Evolutionary conservation across 495 filamentous ascomycete species (phyloP).

Genomic region (Penicillium flavigenum): DNA sequence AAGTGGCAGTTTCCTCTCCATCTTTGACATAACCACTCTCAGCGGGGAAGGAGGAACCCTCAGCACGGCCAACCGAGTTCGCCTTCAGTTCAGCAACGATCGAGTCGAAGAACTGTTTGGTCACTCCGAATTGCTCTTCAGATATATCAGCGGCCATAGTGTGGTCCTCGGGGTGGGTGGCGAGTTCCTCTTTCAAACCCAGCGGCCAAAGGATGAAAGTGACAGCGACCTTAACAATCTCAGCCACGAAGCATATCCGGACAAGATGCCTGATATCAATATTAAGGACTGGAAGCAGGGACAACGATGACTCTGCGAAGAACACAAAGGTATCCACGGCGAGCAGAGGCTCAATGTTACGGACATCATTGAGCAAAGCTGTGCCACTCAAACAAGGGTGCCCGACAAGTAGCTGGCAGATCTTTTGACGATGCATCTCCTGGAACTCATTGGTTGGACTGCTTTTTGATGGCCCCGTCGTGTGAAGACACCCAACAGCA

Average conservation of each 20-base stretch:
- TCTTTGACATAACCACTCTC: constrained; percentile 47
- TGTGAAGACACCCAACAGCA: constrained; percentile 67
- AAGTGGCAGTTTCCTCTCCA: constrained; percentile 42
- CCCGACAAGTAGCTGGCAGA: constrained; percentile 71
- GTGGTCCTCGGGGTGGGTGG: constrained; percentile 34
- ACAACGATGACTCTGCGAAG: constrained; percentile 69
- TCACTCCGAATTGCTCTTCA: constrained; percentile 31
- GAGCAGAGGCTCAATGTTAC: constrained; percentile 65
- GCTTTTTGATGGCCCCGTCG: constrained; percentile 52
- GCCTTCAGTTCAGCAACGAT: constrained; percentile 44
- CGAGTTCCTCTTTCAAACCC: constrained; percentile 43
- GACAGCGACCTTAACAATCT: constrained; percentile 74
- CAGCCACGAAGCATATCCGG: constrained; percentile 86
- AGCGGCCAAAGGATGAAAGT: constrained; percentile 48
- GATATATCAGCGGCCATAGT: constrained; percentile 31
- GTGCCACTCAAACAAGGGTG: constrained; percentile 47
- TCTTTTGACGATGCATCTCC: constrained; percentile 66
- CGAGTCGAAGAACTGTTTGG: constrained; percentile 43
- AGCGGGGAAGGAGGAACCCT: constrained; percentile 43
- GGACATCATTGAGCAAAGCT: constrained; percentile 43
- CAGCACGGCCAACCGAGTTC: constrained; percentile 45
- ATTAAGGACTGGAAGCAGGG: constrained; percentile 66
- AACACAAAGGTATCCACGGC: constrained; percentile 81
- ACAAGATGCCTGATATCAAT: constrained; percentile 81
- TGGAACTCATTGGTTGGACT: constrained; percentile 64